Conservation (phyloP, 2,329 filamentous ascomycete species). For the Lecanicillium sp. region DNA sequence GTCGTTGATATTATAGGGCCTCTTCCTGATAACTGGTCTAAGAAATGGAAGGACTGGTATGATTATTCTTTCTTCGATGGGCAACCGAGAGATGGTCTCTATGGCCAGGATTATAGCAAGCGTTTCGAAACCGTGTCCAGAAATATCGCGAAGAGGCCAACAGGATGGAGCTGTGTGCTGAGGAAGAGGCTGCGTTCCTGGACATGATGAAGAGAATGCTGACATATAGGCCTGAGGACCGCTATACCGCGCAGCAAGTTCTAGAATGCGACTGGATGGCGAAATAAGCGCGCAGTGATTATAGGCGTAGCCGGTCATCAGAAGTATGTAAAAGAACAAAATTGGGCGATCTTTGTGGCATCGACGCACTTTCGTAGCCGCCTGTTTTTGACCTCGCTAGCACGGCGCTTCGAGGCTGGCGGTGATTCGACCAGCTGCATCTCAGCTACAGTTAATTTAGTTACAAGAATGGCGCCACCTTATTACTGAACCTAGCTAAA, state of each 20-base stretch:
- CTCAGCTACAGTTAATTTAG: no score
- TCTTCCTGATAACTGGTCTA: conserved; percentile 9
- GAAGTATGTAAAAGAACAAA: no score
- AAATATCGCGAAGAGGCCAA: conserved; percentile 6
- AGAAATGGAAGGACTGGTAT: conserved; percentile 3
- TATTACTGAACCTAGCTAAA: no score
- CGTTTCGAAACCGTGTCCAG: conserved; percentile 13
- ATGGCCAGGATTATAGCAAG: conserved; percentile 1
- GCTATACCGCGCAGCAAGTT: conserved; percentile 5
- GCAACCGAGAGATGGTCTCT: not conserved
- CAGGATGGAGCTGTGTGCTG: conserved; percentile 1
- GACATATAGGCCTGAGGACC: conserved; percentile 9
- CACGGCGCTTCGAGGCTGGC: no score
- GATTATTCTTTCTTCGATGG: conserved; percentile 6
- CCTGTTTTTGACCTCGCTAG: no score
- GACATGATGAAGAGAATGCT: conserved; percentile 14
- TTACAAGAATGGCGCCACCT: no score
- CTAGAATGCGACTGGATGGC: conserved; percentile 16
- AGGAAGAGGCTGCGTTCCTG: conserved; percentile 13
- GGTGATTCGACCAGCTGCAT: no score
- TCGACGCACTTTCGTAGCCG: no score
- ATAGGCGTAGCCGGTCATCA: no score
- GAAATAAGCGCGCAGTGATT: conserved; percentile 20
- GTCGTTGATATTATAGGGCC: conserved; percentile 12
- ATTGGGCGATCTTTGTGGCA: no score